These are phyloP conservation scores for Pseudozyma hubeiensis DNA, from an alignment of 1,284 basidiomycete species.

Conservation along the genomic window DNA sequence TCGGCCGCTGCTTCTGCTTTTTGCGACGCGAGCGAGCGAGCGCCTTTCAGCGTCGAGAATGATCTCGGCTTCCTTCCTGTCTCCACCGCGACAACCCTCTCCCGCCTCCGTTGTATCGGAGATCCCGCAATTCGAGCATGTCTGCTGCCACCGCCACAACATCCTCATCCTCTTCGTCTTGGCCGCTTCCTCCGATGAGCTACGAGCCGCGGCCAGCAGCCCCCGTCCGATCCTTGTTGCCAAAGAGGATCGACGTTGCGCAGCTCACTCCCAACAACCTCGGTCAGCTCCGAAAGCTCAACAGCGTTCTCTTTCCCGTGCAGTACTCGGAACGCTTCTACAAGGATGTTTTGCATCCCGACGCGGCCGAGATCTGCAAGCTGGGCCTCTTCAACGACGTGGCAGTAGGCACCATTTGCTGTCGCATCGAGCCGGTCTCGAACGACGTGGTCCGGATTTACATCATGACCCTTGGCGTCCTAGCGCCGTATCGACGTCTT, in stretches of 20 bases:
- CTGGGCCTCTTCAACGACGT: constrained; percentile 70
- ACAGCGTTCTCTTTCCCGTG: constrained; percentile 65
- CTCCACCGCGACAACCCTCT: not conserved
- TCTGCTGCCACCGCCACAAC: constrained; percentile 7
- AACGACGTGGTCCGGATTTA: constrained; percentile 63
- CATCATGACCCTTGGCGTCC: constrained; percentile 70
- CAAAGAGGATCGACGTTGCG: constrained; percentile 51
- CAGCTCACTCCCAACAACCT: constrained; percentile 66
- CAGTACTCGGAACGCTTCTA: constrained; percentile 65
- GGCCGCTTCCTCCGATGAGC: constrained; percentile 50
- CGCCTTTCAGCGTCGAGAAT: not conserved
- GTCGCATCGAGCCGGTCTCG: constrained; percentile 63
- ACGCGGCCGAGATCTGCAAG: constrained; percentile 60
- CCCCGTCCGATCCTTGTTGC: constrained; percentile 37
- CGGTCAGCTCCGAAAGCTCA: constrained; percentile 65
- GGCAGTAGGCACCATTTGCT: constrained; percentile 68
- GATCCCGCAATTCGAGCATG: constrained; percentile 19
- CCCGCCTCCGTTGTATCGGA: not conserved
- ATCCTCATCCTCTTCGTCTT: constrained; percentile 19
- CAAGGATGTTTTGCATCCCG: constrained; percentile 58
- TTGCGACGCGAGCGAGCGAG: not conserved
- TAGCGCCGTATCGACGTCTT: constrained; percentile 69
- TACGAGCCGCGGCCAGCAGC: constrained; percentile 49
- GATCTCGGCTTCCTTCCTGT: too few species aligned
- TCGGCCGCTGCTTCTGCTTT: constrained; percentile 1